phyloP scores from a whole-genome alignment of 805 yeast genomes.

The Wickerhamiella lipophila region DNA sequence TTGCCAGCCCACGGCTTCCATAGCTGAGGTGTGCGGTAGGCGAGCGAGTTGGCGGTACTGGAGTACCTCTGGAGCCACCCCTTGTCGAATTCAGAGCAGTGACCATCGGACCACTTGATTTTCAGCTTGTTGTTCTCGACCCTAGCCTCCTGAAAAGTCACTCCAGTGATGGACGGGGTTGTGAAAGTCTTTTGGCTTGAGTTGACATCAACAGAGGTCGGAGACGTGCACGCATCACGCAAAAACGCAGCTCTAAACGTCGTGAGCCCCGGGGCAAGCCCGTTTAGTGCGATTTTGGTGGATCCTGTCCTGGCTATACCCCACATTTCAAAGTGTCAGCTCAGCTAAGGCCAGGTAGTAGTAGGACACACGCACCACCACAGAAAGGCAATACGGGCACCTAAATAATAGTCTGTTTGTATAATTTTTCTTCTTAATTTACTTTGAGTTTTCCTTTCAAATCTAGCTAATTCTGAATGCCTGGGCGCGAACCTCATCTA shows the following conservation, averaged over 20 bases:
- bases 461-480: too few relatives aligned
- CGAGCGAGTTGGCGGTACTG: slow-evolving; percentile 27
- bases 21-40: slow-evolving; percentile 21
- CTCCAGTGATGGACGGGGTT: slow-evolving; percentile 33
- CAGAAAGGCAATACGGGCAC: too few relatives aligned
- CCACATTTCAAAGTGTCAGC: slow-evolving; percentile 9
- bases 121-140: slow-evolving; percentile 26
- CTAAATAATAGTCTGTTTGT: too few relatives aligned
- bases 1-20: slow-evolving; percentile 8
- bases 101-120: slow-evolving; percentile 41
- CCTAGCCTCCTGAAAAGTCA: slow-evolving; percentile 15
- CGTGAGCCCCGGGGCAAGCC: slow-evolving; percentile 11
- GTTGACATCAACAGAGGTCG: slow-evolving; percentile 38
- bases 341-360: neutral
- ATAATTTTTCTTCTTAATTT: too few relatives aligned
- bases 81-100: slow-evolving; percentile 33
- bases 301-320: slow-evolving; percentile 1
- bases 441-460: too few relatives aligned
- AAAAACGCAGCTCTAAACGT: slow-evolving; percentile 33
- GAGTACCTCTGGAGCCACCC: slow-evolving; percentile 38
- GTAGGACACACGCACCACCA: too few relatives aligned
- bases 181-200: slow-evolving; percentile 53
- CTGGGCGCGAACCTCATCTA: too few relatives aligned
- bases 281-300: neutral
- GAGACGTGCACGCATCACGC: slow-evolving; percentile 45